Conservation (phyloP, 1,284 basidiomycete species). For the Austroboletus niveus region DNA sequence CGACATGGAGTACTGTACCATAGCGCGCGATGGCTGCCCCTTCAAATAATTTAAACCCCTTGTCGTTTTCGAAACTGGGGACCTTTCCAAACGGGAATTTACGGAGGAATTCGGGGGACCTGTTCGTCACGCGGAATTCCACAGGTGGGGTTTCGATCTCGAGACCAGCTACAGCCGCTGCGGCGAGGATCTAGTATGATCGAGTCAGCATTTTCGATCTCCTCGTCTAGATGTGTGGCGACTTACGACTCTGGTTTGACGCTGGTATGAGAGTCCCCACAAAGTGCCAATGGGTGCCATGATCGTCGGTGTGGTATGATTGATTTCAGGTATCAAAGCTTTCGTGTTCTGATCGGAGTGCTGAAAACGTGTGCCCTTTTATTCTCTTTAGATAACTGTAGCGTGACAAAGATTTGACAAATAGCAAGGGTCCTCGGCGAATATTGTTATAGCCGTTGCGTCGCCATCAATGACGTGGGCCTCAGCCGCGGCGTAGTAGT, state of each 20-base stretch:
- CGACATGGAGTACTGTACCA: slow-evolving; percentile 40
- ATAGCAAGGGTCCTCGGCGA: too few species aligned
- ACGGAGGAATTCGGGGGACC: slow-evolving; percentile 42
- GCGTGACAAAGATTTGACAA: background rate
- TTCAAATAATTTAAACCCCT: slow-evolving; percentile 55
- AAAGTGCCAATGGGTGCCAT: slow-evolving; percentile 25
- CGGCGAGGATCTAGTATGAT: slow-evolving; percentile 23
- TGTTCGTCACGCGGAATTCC: slow-evolving; percentile 36
- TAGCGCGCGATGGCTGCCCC: slow-evolving; percentile 56
- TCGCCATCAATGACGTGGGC: too few species aligned
- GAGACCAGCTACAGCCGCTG: slow-evolving; percentile 24
- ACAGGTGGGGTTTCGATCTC: slow-evolving; percentile 24
- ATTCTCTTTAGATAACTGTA: background rate
- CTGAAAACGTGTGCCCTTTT: slow-evolving; percentile 3
- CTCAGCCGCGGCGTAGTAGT: too few species aligned
- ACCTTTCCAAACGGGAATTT: slow-evolving; percentile 52
- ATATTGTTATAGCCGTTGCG: too few species aligned
- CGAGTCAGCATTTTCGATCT: background rate
- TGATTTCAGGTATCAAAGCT: background rate
- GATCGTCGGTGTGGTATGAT: background rate
- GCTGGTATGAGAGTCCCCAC: slow-evolving; percentile 23
- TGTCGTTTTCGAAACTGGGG: slow-evolving; percentile 52
- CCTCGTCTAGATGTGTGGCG: background rate
- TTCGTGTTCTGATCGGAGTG: background rate
- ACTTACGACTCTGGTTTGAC: slow-evolving; percentile 30